Conservation (phyloP, 176 grass and related monocot species). For the Oryza coarctata region DNA sequence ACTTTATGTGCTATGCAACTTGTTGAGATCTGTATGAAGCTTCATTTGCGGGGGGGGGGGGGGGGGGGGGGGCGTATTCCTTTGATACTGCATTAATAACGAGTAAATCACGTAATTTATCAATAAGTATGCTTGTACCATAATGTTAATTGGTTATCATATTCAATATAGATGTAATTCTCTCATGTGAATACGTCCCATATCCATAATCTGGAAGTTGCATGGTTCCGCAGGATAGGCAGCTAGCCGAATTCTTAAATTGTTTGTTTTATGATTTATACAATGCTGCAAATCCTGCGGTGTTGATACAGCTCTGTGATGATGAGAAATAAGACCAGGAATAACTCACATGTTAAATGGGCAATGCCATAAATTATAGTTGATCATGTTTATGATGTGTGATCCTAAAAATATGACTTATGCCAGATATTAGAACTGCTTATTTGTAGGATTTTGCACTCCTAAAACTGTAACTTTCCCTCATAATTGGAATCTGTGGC, state of each 20-base stretch:
- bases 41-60: too few species aligned
- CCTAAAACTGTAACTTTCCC: neutral
- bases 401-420: neutral
- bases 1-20: conserved; percentile 1
- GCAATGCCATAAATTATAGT: neutral
- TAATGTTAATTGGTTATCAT: neutral
- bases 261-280: neutral
- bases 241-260: neutral
- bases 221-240: neutral
- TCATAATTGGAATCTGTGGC: neutral
- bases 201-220: conserved; percentile 13
- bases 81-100: neutral
- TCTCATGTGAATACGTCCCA: neutral
- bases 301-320: neutral
- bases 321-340: neutral
- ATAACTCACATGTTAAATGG: neutral
- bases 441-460: neutral
- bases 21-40: neutral
- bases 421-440: neutral
- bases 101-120: neutral
- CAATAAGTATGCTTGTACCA: neutral
- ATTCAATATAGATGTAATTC: neutral
- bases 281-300: neutral
- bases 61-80: conserved; percentile 14
- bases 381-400: neutral